Conservation (phyloP, 1,284 basidiomycete species). For the Macrocybe sp. region DNA sequence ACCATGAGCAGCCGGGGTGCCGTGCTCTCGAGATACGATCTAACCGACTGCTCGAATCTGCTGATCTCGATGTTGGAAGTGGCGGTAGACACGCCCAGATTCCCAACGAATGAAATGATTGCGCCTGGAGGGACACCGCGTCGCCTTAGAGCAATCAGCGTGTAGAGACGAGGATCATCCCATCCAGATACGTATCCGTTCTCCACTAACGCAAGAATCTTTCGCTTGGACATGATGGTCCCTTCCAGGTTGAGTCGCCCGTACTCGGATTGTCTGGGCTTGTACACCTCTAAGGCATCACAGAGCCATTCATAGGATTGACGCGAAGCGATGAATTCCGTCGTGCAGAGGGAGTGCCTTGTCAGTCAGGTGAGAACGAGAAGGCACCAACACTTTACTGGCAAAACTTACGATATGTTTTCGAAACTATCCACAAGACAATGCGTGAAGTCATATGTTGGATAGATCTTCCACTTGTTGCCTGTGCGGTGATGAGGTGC, state of each 20-base stretch:
- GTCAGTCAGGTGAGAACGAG: slow-evolving; percentile 1
- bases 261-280: slow-evolving; percentile 97
- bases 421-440: slow-evolving; percentile 98
- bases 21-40: slow-evolving; percentile 86
- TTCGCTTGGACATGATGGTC: slow-evolving; percentile 96
- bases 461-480: slow-evolving; percentile 92
- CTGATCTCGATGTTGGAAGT: slow-evolving; percentile 82
- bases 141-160: slow-evolving; percentile 90
- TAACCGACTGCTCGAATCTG: slow-evolving; percentile 88
- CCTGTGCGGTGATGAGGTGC: slow-evolving; percentile 93
- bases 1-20: slow-evolving; percentile 94
- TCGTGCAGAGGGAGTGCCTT: slow-evolving; percentile 96
- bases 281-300: slow-evolving; percentile 94
- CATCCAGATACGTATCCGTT: slow-evolving; percentile 85
- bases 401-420: slow-evolving; percentile 85
- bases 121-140: slow-evolving; percentile 96
- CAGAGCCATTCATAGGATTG: slow-evolving; percentile 99
- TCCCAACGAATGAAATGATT: slow-evolving; percentile 89
- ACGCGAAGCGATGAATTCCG: slow-evolving; percentile 94
- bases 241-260: slow-evolving; percentile 93
- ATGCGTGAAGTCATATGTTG: slow-evolving; percentile 99
- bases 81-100: slow-evolving; percentile 89
- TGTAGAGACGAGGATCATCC: slow-evolving; percentile 99
- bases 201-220: slow-evolving; percentile 88
- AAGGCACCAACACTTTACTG: background rate